Evolutionary conservation across 495 filamentous ascomycete genomes (phyloP), one percentile per base, ranked within the genome.

Genomic region (Sabuloglossum arenarium): DNA sequence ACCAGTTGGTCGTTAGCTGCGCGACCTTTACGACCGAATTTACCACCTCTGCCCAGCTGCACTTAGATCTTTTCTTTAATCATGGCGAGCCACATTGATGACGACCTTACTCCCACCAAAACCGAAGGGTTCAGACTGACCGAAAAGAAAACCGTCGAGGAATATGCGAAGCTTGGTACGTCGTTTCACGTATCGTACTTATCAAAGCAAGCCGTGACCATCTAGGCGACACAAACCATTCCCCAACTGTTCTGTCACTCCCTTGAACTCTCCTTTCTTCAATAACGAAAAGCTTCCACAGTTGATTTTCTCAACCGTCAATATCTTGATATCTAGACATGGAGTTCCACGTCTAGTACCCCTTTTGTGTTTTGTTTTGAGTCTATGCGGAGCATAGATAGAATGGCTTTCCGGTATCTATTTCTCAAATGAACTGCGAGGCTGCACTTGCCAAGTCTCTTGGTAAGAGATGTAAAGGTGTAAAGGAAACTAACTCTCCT

Each of bases 71-170:
- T 21, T 43, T 21, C 39, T 4, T 43, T 19, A 23, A 43, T 43
- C 11, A 93, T 93, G 88, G 70, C 84, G 55, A 77, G 79, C 61
- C 71, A 79, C 55, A 68, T 78, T 62, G 83, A 94, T 0, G 86
- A 95, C 52, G 91, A 98, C 61, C 80, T 95, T 59, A 67, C 80
- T 61, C 85, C 90, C 65, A 80, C 87, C 71, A 76, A 78, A 67
- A 94, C 87, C 58, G 81, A 88, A 73, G 90, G 91, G 62, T 98
- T 93, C 81, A 95, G 91, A 77, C 82, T 96, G 61, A 88, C 88
- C 61, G 87, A 95, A 78, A 94, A 95, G 80, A 95, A 96, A 78
- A 89, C 86, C 58, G 75, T 98, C 61, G 81, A 87, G 56, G 87
- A 95, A 69, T 95, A 95, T 70, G 71, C 84, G 58, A 71, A 95